phyloP scores from a whole-genome alignment of 2,329 filamentous ascomycete genomes.

The Triangularia verruculosa region DNA sequence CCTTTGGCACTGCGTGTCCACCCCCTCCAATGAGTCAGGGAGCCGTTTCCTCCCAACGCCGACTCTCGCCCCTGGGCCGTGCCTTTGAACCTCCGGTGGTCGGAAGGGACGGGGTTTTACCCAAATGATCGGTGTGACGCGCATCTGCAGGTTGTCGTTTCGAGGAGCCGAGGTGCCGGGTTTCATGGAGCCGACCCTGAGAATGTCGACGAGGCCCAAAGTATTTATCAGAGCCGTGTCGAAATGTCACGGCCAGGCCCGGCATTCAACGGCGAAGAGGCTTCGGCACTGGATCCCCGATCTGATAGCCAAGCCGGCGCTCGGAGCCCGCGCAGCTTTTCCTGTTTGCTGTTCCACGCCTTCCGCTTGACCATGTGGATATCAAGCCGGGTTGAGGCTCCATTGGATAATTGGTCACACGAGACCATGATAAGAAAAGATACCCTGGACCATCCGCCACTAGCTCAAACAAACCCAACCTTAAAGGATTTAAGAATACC shows the following conservation, averaged over 20 bases:
- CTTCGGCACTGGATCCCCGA: not conserved
- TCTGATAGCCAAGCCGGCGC: not conserved
- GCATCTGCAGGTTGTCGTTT: not conserved
- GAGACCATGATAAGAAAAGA: not conserved
- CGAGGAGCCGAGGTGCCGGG: conserved; percentile 6
- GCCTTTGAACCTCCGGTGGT: conserved; percentile 15
- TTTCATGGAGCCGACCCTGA: not conserved
- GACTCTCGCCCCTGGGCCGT: not conserved
- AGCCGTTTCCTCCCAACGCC: not conserved
- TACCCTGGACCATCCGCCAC: not conserved
- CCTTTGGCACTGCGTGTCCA: conserved; percentile 10
- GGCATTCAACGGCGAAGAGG: conserved; percentile 4
- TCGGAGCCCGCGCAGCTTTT: not conserved
- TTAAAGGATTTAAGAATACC: conserved; percentile 1
- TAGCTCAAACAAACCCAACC: conserved; percentile 1
- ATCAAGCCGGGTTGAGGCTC: not conserved
- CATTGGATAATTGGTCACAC: conserved; percentile 2
- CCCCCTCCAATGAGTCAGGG: conserved; percentile 20
- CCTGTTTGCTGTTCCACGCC: not conserved
- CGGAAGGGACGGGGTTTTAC: conserved; percentile 8
- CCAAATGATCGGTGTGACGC: not conserved
- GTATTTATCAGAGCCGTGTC: not conserved
- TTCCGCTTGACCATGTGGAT: conserved; percentile 2
- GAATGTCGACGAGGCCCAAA: not conserved
- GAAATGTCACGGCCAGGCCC: conserved; percentile 12